Base-by-base conservation (phyloP, 345 rosid genomes). In the Mangifera indica region DNA sequence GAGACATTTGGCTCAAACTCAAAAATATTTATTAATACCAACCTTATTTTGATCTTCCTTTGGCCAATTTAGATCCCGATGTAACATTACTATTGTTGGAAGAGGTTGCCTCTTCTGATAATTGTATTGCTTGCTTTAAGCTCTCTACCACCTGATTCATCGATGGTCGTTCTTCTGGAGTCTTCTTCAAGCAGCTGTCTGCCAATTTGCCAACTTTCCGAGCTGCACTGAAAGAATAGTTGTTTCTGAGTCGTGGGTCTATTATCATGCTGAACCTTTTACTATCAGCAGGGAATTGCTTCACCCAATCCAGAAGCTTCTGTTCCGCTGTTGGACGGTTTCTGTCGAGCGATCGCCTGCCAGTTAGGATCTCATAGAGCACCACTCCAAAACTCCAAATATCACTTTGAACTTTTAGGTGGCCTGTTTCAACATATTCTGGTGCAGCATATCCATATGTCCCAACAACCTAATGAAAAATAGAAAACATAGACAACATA, bases 381-480 rank as follows among this genome's bases (percentile, higher is more conserved):
- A 95, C 99, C 77, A 95, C 97, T 18, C 99, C 99, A 10, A 88
- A 92, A 48, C 88, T 92, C 88, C 93, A 95, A 44, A 89, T 71
- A 67, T 95, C 99, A 21, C 84, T 84, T 2, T 82, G 90, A 71
- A 72, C 65, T 22, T 81, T 84, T 46, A 95, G 99, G 77, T 92
- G 98, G 45, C 99, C 99, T 0, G 99, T 95, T 74, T 84, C 81
- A 10, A 95, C 81, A 42, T 95, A 95, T 74, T 95, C 98, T 0
- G 99, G 99, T 5, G 96, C 97, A 37, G 99, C 99, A 51, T 95
- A 95, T 4, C 99, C 99, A 2, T 82, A 74, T n/a, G 99, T 95
- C 22, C 99, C 99, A 7, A 95, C 87, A 67, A 87, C 90, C 99
- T 95, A 85, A 58, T 34, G 64, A 51, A 49, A 70, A 40, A 63